phyloP scores from a whole-genome alignment of 1,284 basidiomycete genomes.

The Cryptococcus maquisensis region DNA sequence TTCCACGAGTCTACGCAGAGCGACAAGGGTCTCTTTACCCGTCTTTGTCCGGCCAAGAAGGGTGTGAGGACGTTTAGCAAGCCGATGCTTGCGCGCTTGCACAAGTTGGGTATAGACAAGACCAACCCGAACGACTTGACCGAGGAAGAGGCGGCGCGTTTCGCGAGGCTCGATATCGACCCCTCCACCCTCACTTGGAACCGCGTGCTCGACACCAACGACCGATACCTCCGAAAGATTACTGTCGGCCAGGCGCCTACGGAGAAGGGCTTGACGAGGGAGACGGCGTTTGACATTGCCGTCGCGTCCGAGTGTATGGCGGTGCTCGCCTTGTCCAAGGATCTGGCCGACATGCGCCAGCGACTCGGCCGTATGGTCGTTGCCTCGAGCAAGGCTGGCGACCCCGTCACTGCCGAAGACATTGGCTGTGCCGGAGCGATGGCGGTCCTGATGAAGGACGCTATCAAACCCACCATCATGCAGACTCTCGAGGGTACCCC shows the following conservation, averaged over 20 bases:
- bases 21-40: constrained; percentile 90
- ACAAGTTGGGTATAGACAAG: constrained; percentile 95
- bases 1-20: constrained; percentile 96
- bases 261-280: constrained; percentile 83
- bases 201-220: constrained; percentile 94
- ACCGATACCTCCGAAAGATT: constrained; percentile 92
- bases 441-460: constrained; percentile 97
- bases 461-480: constrained; percentile 99
- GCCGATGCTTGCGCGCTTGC: constrained; percentile 89
- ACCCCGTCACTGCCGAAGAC: constrained; percentile 94
- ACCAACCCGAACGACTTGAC: constrained; percentile 88
- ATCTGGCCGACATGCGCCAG: constrained; percentile 80
- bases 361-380: constrained; percentile 74
- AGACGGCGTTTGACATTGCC: constrained; percentile 92
- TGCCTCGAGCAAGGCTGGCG: constrained; percentile 86
- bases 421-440: constrained; percentile 93
- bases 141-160: constrained; percentile 82
- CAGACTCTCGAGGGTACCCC: constrained; percentile 98
- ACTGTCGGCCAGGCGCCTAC: constrained; percentile 86
- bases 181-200: constrained; percentile 94
- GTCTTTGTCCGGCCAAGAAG: constrained; percentile 89
- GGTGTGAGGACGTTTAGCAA: constrained; percentile 92
- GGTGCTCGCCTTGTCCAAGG: constrained; percentile 85
- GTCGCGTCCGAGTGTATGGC: constrained; percentile 99
- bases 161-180: constrained; percentile 90